Base-by-base conservation (phyloP, 2,329 filamentous ascomycete species). In the Plectosphaerella sp. region DNA sequence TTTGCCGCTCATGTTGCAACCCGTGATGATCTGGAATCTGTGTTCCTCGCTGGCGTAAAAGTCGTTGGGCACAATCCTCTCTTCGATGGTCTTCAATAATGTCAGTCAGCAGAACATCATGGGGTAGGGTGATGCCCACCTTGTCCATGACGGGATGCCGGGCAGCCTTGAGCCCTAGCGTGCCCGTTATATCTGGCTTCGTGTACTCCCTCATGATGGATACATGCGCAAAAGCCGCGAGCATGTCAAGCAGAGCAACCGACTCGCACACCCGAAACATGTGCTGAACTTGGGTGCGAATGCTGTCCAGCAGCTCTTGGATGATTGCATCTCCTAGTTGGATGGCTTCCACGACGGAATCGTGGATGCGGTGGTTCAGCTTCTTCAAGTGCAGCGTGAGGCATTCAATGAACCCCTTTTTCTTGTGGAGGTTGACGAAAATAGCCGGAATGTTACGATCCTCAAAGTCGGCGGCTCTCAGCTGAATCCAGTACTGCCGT, bases 1-100 rank as follows among this genome's bases (percentile, higher is more conserved):
- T 67, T 97, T 99, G 1, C 92, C 94, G 60, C 91, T 96, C 94
- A 99, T 99, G 61, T 99, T 99, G 66, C 90, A 95, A 4, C 94
- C 93, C 0, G 93, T 97, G 57, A 99, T 86, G 55, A 97, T 88
- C 58, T 97, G 92, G 62, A 97, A 96, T 2, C 92, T 84, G 36
- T 85, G 84, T 54, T 93, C 85, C 35, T 87, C 79, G 0, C 86
- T 88, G 3, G 90, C 87, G 61, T 92, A 97, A 25, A 92, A 89
- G 62, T 97, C 92, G 57, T 97, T 97, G 0, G 94, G 89, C 4
- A 97, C 76, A 63, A 89, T 96, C 20, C 81, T 83, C 45, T 79
- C 79, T 14, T 22, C 36, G 7, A 28, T 15, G 15, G 1, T 49
- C 47, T 45, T 5, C 20, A 14, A 4, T 16, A 11, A 4, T 1